Evolutionary conservation across 225 moss, liverwort and hornwort genomes (phyloP).

Genomic region (Pseudoscleropodium purum): DNA sequence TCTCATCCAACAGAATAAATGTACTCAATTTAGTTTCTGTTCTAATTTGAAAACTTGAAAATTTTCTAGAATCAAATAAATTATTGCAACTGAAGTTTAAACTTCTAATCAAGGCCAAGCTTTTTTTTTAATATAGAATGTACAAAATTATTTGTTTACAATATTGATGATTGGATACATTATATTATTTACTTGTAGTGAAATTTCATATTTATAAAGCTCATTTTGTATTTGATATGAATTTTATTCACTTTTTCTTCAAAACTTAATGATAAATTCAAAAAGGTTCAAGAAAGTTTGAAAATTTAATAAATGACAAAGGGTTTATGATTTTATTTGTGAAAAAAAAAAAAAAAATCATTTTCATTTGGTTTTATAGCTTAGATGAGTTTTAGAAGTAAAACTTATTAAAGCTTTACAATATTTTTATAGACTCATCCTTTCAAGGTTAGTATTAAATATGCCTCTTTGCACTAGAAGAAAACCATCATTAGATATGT

Average conservation of each 20-base stretch:
- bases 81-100: neutral
- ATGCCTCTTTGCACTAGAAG: neutral
- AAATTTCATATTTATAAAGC: too few species aligned
- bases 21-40: rapidly evolving
- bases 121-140: neutral
- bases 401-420: too few species aligned
- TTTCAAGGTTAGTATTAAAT: neutral
- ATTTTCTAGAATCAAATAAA: neutral
- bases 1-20: rapidly evolving
- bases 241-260: neutral
- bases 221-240: neutral
- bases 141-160: neutral
- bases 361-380: too few species aligned
- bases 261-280: too few species aligned
- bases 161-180: neutral
- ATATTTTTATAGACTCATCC: too few species aligned
- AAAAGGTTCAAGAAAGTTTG: too few species aligned
- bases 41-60: neutral
- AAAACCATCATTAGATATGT: too few species aligned
- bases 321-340: too few species aligned
- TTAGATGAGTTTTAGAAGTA: too few species aligned
- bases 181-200: neutral
- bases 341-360: too few species aligned
- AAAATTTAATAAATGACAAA: neutral
- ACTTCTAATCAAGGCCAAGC: neutral